Evolutionary conservation across 805 yeast genomes (phyloP).

Genomic region (Isabelozyma gotoi): DNA sequence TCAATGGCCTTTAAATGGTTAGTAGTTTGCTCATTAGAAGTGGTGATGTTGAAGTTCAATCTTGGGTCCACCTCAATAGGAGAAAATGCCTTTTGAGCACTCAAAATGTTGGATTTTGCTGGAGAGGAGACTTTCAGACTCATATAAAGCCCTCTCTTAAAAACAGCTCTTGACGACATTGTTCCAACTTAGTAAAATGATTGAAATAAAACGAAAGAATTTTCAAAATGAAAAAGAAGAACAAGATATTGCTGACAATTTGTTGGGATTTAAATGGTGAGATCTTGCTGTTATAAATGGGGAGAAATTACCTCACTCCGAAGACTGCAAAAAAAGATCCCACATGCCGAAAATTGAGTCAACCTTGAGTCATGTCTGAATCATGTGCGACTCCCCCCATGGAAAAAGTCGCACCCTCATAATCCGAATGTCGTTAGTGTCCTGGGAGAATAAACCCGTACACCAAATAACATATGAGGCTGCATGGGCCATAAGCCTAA

Average conservation of each 20-base stretch:
- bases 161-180: not conserved
- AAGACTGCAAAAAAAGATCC: not conserved
- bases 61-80: slow-evolving; percentile 12
- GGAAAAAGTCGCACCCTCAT: too few relatives aligned
- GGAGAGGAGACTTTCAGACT: not conserved
- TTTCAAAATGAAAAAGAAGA: not conserved
- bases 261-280: too few relatives aligned
- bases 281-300: too few relatives aligned
- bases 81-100: slow-evolving; percentile 5
- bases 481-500: too few relatives aligned
- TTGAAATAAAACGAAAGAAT: too few relatives aligned
- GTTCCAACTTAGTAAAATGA: too few relatives aligned
- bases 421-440: too few relatives aligned
- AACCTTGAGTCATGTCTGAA: not conserved
- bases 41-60: slow-evolving; percentile 27
- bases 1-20: slow-evolving; percentile 21
- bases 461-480: too few relatives aligned
- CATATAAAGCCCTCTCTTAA: not conserved
- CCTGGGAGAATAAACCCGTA: too few relatives aligned
- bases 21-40: slow-evolving; percentile 62
- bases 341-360: not conserved
- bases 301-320: not conserved
- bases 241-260: not conserved
- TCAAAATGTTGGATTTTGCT: not conserved
- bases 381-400: not conserved